Evolutionary conservation across 345 rosid genomes (phyloP).

Genomic region (Linum tenue): DNA sequence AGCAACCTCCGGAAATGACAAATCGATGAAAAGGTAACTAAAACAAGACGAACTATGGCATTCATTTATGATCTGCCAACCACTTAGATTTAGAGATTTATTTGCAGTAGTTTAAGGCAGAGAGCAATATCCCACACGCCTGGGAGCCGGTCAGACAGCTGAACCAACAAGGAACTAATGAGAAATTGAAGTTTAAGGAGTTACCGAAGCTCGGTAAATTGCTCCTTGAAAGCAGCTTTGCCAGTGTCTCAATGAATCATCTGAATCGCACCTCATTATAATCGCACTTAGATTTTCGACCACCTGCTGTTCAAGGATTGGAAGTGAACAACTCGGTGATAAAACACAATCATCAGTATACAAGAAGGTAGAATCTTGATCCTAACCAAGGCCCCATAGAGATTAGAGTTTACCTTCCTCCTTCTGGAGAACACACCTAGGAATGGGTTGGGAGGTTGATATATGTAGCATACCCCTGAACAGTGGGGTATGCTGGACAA

Average conservation of each 20-base stretch:
- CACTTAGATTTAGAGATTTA: neutral
- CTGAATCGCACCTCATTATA: conserved; percentile 58
- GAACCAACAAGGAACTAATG: neutral
- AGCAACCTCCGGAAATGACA: neutral
- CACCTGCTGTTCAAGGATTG: conserved; percentile 33
- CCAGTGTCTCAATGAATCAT: conserved; percentile 68
- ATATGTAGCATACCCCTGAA: conserved; percentile 10
- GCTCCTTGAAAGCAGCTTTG: conserved; percentile 82
- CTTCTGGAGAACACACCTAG: neutral
- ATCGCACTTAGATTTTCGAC: conserved; percentile 78
- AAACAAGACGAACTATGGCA: neutral
- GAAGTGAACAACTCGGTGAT: conserved; percentile 1
- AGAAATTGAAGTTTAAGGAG: conserved; percentile 9
- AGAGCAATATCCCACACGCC: no score
- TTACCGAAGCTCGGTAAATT: conserved; percentile 82
- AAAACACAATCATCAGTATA: neutral
- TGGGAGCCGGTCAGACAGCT: neutral
- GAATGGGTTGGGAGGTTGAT: neutral
- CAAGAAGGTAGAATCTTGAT: neutral
- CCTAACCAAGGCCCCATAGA: neutral
- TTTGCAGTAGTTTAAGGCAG: neutral
- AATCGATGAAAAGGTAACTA: neutral
- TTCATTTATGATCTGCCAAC: neutral
- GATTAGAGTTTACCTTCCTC: neutral
- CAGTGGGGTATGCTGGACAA: conserved; percentile 7